Percentiles rank a stretch among this genome's conserved stretches.
phyloP scores from a whole-genome alignment of 768 basidiomycete genomes.

The Mycena belliarum region DNA sequence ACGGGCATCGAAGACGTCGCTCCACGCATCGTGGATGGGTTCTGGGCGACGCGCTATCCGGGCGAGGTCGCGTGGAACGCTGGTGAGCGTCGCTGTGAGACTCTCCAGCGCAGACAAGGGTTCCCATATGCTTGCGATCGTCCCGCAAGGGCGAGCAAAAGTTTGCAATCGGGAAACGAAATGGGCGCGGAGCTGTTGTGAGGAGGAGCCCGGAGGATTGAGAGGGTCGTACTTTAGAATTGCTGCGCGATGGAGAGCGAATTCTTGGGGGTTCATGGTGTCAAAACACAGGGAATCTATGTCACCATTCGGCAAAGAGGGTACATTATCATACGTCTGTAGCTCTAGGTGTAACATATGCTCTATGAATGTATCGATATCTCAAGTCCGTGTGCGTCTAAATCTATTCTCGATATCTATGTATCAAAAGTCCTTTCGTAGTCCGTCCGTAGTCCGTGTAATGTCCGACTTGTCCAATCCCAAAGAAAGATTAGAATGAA shows the following conservation, averaged over 20 bases:
- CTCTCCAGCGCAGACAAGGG: background rate
- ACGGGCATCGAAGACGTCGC: background rate
- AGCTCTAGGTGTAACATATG: background rate
- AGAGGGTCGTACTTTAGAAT: background rate
- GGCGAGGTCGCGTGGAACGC: background rate
- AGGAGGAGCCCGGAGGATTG: background rate
- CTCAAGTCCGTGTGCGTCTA: background rate
- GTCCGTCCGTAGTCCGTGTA: background rate
- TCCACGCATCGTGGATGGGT: background rate
- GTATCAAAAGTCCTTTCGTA: too few species aligned
- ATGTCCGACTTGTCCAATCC: background rate
- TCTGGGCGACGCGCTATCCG: background rate
- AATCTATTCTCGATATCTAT: background rate
- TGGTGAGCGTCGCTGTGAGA: background rate
- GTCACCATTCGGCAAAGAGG: too few species aligned
- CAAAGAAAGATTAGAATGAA: background rate
- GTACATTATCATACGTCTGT: too few species aligned
- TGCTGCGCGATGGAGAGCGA: background rate
- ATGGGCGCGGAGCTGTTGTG: background rate
- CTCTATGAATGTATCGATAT: background rate
- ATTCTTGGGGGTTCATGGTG: background rate
- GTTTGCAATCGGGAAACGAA: background rate
- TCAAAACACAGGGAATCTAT: too few species aligned
- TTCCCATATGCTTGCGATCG: background rate
- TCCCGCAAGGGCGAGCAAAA: background rate